Evolutionary conservation across 768 basidiomycete genomes (phyloP), one percentile per base, ranked within the genome.

Genomic region (Termitomyces sp.): DNA sequence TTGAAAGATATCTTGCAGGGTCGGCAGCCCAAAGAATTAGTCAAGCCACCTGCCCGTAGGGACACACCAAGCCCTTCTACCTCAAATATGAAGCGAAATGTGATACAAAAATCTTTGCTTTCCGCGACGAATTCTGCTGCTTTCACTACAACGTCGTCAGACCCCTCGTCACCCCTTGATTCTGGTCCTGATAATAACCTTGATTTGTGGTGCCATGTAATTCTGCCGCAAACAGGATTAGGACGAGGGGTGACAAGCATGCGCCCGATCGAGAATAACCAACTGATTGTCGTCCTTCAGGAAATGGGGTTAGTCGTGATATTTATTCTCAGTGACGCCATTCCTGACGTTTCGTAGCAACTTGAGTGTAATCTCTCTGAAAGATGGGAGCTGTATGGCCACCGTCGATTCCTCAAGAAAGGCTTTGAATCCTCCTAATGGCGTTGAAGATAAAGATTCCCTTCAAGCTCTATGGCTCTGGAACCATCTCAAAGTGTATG

Each of bases 1-100:
- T 75, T 93, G 59, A 90, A 88, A 66, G 86, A 84, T 35, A 76
- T 93, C 65, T 69, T 93, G 32, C 86, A 84, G 63, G 83, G 81
- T 10, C 79, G 68, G 55, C 71, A 72, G 34, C 74, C 71, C 17
- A 83, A 71, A 57, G 77, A 51, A 31, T 25, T 37, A 17, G n/a
- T 19, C n/a, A 53, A n/a, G 43, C 48, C 35, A 27, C 29, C 37
- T n/a, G 53, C 29, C 17, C 47, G 32, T 21, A 56, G 38, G 21
- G 65, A 62, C 60, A 62, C 68, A 8, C 63, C 66, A 19, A 51
- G 68, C 23, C 61, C 70, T n/a, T 66, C 72, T 23, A 53, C 65
- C n/a, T 46, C 63, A 2, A 62, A 57, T 34, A 16, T 32, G 37
- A 70, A 65, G 53, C 69, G 73, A 23, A 73, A 67, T 54, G 74